These are phyloP conservation scores for Fusarium proliferatum DNA, from an alignment of 2,329 filamentous ascomycete genomes.

Conservation along the genomic window DNA sequence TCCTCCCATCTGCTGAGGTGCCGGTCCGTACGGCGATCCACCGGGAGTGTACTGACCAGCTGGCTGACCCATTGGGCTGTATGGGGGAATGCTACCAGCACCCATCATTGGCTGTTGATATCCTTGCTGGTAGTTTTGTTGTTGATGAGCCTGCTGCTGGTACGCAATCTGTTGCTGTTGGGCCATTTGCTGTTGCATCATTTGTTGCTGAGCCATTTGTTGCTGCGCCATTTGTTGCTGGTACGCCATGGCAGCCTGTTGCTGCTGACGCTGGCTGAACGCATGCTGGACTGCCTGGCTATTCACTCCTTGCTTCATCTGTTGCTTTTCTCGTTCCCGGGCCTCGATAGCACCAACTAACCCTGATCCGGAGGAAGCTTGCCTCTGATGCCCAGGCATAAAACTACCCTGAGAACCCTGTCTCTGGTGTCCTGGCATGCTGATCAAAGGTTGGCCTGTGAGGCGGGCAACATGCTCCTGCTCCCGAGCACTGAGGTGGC, in stretches of 20 bases:
- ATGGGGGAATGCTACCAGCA: constrained; percentile 41
- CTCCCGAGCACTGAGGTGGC: constrained; percentile 83
- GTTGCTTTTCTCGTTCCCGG: constrained; percentile 80
- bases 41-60: constrained; percentile 36
- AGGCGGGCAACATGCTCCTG: constrained; percentile 88
- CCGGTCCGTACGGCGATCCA: constrained; percentile 37
- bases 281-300: constrained; percentile 40
- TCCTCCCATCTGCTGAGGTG: constrained; percentile 35
- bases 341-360: constrained; percentile 83
- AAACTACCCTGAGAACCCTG: constrained; percentile 63
- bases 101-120: constrained; percentile 43
- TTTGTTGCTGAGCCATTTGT: constrained; percentile 44
- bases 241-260: constrained; percentile 27
- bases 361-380: constrained; percentile 65
- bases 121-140: constrained; percentile 40
- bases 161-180: constrained; percentile 49
- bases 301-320: constrained; percentile 75
- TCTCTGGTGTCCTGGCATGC: constrained; percentile 67
- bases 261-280: constrained; percentile 37
- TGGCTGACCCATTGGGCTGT: constrained; percentile 42
- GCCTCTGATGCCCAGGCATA: constrained; percentile 65
- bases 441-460: constrained; percentile 81
- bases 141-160: constrained; percentile 61
- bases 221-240: constrained; percentile 64
- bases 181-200: constrained; percentile 41